A percentile compares a stretch with the other conserved stretches of the same genome.
Evolutionary conservation across 169 alveolate genomes (phyloP).

Genomic region (Cryptosporidium sp.): DNA sequence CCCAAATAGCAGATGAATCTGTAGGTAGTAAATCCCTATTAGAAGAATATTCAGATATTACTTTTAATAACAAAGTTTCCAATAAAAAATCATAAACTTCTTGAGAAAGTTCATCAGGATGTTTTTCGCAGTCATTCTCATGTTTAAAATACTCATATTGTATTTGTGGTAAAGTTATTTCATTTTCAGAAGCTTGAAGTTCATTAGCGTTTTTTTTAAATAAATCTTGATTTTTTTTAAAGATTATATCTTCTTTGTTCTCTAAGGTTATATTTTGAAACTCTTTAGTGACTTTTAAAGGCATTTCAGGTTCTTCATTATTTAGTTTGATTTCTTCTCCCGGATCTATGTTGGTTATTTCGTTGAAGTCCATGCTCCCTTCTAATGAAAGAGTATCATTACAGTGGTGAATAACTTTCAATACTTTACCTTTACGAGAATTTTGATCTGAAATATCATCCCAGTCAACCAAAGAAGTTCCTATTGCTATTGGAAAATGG

Average conservation of each 20-base stretch:
- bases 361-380: conserved; percentile 39
- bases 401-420: conserved; percentile 34
- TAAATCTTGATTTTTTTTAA: neutral
- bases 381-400: conserved; percentile 58
- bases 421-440: conserved; percentile 20
- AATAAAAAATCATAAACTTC: conserved; percentile 26
- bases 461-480: conserved; percentile 68
- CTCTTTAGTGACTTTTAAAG: neutral
- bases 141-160: neutral
- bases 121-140: neutral
- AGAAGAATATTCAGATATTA: neutral
- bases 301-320: neutral
- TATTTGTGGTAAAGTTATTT: too few relatives aligned
- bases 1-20: conserved; percentile 66
- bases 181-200: neutral
- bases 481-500: conserved; percentile 45
- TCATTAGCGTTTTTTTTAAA: neutral
- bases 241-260: neutral
- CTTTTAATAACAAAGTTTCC: conserved; percentile 24
- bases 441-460: conserved; percentile 4
- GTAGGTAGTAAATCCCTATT: conserved; percentile 34
- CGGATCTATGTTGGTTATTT: neutral
- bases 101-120: neutral
- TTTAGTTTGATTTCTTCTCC: neutral
- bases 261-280: neutral